These are phyloP conservation scores for Exophiala aquamarina DNA, from an alignment of 2,329 filamentous ascomycete genomes.

Conservation along the genomic window DNA sequence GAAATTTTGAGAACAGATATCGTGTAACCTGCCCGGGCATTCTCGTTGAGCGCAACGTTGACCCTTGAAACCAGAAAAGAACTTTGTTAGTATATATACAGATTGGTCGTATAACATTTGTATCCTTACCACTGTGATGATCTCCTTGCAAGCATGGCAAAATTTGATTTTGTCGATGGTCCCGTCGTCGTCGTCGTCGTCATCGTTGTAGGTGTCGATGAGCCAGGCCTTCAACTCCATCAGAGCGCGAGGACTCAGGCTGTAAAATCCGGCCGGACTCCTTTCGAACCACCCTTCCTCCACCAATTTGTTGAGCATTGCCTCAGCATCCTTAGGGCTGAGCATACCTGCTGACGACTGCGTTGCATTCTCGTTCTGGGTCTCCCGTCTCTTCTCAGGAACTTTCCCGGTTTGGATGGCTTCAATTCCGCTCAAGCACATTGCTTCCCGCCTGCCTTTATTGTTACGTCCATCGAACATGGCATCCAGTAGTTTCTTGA, in stretches of 20 bases:
- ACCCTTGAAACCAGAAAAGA: slow-evolving; percentile 48
- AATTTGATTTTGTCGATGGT: slow-evolving; percentile 79
- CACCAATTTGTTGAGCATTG: slow-evolving; percentile 67
- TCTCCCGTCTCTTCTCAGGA: slow-evolving; percentile 35
- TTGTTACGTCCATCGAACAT: slow-evolving; percentile 88
- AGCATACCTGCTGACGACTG: slow-evolving; percentile 48
- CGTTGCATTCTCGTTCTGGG: slow-evolving; percentile 33
- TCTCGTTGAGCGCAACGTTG: slow-evolving; percentile 70
- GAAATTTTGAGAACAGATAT: slow-evolving; percentile 71
- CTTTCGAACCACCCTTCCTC: slow-evolving; percentile 83
- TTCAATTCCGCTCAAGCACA: slow-evolving; percentile 78
- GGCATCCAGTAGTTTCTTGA: slow-evolving; percentile 81
- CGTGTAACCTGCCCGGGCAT: slow-evolving; percentile 72
- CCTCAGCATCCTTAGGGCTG: slow-evolving; percentile 75
- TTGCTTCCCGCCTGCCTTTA: slow-evolving; percentile 72
- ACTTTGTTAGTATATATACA: slow-evolving; percentile 2
- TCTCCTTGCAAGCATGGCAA: slow-evolving; percentile 84
- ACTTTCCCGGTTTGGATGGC: slow-evolving; percentile 67
- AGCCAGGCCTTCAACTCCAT: slow-evolving; percentile 86
- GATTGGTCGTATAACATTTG: too few species aligned
- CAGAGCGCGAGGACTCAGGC: slow-evolving; percentile 71
- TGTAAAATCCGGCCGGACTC: slow-evolving; percentile 70
- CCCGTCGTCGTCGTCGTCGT: slow-evolving; percentile 45
- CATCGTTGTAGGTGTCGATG: slow-evolving; percentile 85
- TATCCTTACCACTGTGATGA: slow-evolving; percentile 70